Base-by-base conservation (phyloP, 2,329 filamentous ascomycete genomes). In the Xylariaceae sp. region DNA sequence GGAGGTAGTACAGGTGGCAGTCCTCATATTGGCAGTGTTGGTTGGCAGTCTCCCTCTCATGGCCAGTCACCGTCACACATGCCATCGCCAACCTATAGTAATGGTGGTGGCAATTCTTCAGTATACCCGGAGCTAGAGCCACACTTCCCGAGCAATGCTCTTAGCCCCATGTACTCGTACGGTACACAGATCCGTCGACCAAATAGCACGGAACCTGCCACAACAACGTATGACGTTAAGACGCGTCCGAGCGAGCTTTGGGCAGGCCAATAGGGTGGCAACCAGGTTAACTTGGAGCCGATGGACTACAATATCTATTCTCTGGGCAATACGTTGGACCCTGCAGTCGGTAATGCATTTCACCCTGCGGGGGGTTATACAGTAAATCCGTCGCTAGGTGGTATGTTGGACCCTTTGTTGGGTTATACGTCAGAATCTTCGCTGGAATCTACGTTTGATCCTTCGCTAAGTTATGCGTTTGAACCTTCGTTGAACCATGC, bases 81-180 rank as follows among this genome's bases (percentile, higher is more conserved):
- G 62, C 83, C 84, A 28, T 86, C 92, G 64, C 86, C 89, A 8
- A 88, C 89, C 7, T 89, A 92, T 60, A 80, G 77, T 67, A 78
- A 75, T 28, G 76, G 79, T 40, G 84, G 82, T 46, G 81, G 80
- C 61, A 61, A 37, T 34, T 16, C 26, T 33, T 93, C 92, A 63
- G 87, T 90, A 60, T 96, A 96, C 70, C 86, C 89, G 6, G 96
- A 97, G 65, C 90, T 91, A 0, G 92, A 96, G 66, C 85, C 86
- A 23, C 88, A 88, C 59, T 82, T 82, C 31, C 82, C 84, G 46
- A 81, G 82, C 34, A 80, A 80, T 29, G 67, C 75, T 4, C 81
- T 87, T 71, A 82, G 82, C 29, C 86, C 89, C 67, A 85, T 92
- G 78, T 94, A 92, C 73, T 93, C 82, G 31, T 86, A 85, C 60